Conservation (phyloP, 371 early-diverging fungal species). For the Zopfochytrium polystomum region DNA sequence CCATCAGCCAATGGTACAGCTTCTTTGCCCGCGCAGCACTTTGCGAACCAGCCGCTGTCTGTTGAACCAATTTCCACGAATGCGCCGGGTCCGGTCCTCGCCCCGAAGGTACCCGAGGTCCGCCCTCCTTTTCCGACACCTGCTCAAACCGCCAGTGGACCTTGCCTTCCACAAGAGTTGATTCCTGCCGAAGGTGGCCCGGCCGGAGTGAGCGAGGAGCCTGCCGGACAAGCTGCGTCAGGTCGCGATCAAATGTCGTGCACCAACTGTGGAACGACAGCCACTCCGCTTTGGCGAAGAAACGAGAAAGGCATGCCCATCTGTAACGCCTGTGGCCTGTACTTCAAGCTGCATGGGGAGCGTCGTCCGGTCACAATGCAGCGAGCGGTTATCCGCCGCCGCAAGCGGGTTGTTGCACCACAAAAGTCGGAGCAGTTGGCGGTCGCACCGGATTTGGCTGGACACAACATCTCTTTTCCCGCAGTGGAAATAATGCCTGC, state of each 20-base stretch:
- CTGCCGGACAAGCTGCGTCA: background rate
- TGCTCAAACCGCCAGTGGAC: background rate
- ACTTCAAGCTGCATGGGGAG: slow-evolving; percentile 25
- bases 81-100: background rate
- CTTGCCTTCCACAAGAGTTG: background rate
- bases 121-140: background rate
- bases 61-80: background rate
- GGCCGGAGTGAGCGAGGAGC: background rate
- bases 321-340: slow-evolving; percentile 39
- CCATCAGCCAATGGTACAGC: too few species aligned
- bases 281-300: slow-evolving; percentile 73
- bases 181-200: background rate
- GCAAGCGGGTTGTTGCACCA: too few species aligned
- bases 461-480: too few species aligned
- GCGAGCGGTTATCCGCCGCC: background rate
- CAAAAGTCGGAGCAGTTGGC: too few species aligned
- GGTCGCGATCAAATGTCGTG: slow-evolving; percentile 21
- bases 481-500: too few species aligned
- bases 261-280: slow-evolving; percentile 13
- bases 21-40: too few species aligned
- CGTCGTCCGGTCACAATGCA: slow-evolving; percentile 41
- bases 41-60: too few species aligned
- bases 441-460: too few species aligned
- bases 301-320: slow-evolving; percentile 51
- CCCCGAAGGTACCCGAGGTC: background rate